Percentiles rank a stretch among this genome's conserved stretches.
Evolutionary conservation across 306 rosid species (phyloP).

Genomic region (Benincasa hispida): DNA sequence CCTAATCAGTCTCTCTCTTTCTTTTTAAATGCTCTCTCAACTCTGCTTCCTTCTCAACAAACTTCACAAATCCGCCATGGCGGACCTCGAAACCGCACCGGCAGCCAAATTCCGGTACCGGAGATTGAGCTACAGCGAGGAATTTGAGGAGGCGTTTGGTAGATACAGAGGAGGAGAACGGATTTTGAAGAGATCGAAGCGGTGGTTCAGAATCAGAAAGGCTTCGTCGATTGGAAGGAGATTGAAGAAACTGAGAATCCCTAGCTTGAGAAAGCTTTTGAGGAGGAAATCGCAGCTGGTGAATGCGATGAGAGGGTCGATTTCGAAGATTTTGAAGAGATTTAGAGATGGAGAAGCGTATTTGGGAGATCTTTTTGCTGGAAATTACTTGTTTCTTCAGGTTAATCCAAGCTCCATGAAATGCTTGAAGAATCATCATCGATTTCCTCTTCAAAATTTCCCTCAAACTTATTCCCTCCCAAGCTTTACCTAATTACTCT

Average conservation of each 20-base stretch:
- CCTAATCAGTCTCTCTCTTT: background rate
- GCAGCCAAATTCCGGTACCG: background rate
- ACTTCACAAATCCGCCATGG: background rate
- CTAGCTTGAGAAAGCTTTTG: background rate
- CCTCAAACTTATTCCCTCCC: background rate
- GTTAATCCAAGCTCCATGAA: constrained; percentile 5
- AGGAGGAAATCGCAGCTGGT: constrained; percentile 1
- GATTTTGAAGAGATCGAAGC: background rate
- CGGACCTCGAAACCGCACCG: background rate
- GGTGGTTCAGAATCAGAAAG: background rate
- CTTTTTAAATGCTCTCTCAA: background rate
- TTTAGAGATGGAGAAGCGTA: constrained; percentile 10
- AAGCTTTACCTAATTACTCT: background rate
- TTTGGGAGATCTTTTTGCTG: constrained; percentile 14
- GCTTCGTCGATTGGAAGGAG: constrained; percentile 1
- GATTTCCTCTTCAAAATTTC: background rate
- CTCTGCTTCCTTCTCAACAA: background rate
- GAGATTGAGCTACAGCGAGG: background rate
- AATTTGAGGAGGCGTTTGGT: background rate
- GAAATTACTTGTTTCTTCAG: constrained; percentile 10
- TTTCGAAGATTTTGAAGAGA: constrained; percentile 1
- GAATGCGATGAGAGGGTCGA: background rate
- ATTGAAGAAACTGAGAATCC: background rate
- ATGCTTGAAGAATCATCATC: background rate
- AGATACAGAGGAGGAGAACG: background rate